A percentile compares a stretch with the other conserved stretches of the same genome.
Evolutionary conservation across 495 filamentous ascomycete species (phyloP).

Genomic region (Trichoderma asperelloides): DNA sequence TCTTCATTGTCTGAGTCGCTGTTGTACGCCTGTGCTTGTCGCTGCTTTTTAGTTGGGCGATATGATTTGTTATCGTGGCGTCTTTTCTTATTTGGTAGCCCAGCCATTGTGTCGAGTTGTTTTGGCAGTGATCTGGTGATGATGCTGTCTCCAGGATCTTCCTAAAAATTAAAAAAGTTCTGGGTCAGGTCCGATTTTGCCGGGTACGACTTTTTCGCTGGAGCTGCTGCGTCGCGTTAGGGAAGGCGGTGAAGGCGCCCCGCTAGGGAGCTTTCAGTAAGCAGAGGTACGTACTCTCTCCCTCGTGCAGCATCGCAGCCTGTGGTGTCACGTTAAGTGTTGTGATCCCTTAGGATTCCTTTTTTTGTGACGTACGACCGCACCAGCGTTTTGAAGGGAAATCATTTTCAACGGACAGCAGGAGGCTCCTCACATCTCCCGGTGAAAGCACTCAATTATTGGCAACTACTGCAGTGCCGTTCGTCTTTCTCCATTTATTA

Average conservation of each 20-base stretch:
- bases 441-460: no score
- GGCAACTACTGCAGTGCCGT: not conserved
- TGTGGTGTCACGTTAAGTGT: no score
- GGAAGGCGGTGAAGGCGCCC: constrained; percentile 8
- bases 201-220: not conserved
- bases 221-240: not conserved
- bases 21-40: constrained; percentile 58
- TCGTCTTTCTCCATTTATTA: not conserved
- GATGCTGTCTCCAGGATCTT: not conserved
- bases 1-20: constrained; percentile 53
- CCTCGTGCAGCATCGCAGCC: not conserved
- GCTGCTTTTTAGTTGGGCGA: constrained; percentile 59
- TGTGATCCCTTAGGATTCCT: no score
- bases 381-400: no score
- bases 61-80: constrained; percentile 46
- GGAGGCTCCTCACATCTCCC: no score
- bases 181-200: not conserved
- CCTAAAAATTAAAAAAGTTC: constrained; percentile 2
- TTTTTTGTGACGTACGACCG: no score
- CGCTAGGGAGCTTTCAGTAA: not conserved
- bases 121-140: not conserved
- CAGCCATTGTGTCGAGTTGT: constrained; percentile 21
- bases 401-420: no score
- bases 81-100: constrained; percentile 14
- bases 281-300: not conserved